phyloP scores from a whole-genome alignment of 2,329 filamentous ascomycete genomes.

The Colletotrichum karsti region DNA sequence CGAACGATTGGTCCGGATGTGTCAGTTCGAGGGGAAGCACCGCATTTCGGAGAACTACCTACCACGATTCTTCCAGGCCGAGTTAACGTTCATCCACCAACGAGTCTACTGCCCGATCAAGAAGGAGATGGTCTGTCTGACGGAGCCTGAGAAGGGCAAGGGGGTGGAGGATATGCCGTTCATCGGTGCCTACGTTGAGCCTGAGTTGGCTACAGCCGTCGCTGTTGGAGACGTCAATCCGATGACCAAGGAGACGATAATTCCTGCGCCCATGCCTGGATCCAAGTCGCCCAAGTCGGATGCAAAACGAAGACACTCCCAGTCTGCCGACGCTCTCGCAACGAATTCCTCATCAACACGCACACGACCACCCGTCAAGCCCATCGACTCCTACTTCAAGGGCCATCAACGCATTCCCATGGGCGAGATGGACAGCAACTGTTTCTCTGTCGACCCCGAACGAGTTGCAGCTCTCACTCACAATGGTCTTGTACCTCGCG shows the following conservation, averaged over 20 bases:
- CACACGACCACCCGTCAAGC: constrained; percentile 48
- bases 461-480: constrained; percentile 57
- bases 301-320: constrained; percentile 51
- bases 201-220: constrained; percentile 75
- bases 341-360: constrained; percentile 33
- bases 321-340: constrained; percentile 31
- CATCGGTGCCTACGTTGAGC: constrained; percentile 78
- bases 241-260: constrained; percentile 79
- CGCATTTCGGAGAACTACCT: constrained; percentile 84
- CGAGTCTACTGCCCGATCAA: constrained; percentile 87
- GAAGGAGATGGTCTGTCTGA: constrained; percentile 79
- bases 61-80: constrained; percentile 83
- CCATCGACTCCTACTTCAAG: constrained; percentile 65
- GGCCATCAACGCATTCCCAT: constrained; percentile 60
- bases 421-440: constrained; percentile 71
- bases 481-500: constrained; percentile 59
- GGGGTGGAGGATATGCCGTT: constrained; percentile 78
- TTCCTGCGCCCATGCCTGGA: constrained; percentile 49
- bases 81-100: constrained; percentile 92
- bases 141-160: constrained; percentile 68
- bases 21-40: constrained; percentile 90
- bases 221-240: constrained; percentile 87
- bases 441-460: constrained; percentile 61
- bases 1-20: constrained; percentile 81
- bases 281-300: constrained; percentile 55